Conservation (phyloP, 2,329 filamentous ascomycete genomes). For the Lachnellula suecica region DNA sequence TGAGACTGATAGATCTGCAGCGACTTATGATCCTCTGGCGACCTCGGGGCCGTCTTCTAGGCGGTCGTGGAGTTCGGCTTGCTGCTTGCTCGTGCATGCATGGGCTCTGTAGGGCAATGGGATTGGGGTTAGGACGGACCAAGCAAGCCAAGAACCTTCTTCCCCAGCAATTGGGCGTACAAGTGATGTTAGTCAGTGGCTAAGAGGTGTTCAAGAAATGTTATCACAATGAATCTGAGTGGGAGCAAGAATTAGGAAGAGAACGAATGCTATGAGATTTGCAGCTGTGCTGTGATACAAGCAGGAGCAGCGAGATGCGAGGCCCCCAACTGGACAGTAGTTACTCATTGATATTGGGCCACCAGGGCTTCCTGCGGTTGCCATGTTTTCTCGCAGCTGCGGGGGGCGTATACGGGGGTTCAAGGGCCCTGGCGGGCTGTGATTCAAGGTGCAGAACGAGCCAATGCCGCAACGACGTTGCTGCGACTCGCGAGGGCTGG, state of each 20-base stretch:
- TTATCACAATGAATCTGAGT: too few relatives aligned
- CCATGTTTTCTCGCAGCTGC: too few relatives aligned
- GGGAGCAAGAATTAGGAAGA: too few relatives aligned
- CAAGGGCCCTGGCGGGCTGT: neutral
- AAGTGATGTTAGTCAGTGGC: too few relatives aligned
- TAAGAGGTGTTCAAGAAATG: too few relatives aligned
- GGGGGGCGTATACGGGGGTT: neutral
- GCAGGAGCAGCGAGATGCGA: neutral
- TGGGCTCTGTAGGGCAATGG: neutral
- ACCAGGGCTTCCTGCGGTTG: too few relatives aligned
- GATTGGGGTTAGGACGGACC: neutral
- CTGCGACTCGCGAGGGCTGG: too few relatives aligned
- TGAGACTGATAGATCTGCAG: too few relatives aligned
- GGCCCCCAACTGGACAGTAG: too few relatives aligned
- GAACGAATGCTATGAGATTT: too few relatives aligned
- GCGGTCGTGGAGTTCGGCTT: neutral
- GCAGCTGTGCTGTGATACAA: neutral
- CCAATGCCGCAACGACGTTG: constrained; percentile 2
- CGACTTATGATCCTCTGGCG: too few relatives aligned
- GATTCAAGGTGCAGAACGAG: constrained; percentile 10
- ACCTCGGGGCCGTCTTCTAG: neutral
- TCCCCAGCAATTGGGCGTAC: neutral
- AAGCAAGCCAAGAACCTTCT: neutral
- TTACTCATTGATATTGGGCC: too few relatives aligned
- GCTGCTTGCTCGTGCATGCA: neutral